Percentiles rank a stretch among this genome's conserved stretches.
Evolutionary conservation across 176 grass and related monocot genomes (phyloP).

Genomic region (Areca catechu): DNA sequence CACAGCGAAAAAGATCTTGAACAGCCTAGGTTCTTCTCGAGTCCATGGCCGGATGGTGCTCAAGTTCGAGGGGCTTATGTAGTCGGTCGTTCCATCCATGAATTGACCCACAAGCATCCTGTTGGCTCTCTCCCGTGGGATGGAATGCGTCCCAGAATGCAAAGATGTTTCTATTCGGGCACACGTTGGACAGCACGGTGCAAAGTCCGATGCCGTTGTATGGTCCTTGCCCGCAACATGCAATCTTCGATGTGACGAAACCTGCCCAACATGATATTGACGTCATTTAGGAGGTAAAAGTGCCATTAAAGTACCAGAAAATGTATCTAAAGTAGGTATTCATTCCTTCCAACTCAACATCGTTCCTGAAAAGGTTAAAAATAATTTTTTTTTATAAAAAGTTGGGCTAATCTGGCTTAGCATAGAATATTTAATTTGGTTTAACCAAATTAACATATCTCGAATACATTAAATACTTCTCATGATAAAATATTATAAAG

Average conservation of each 20-base stretch:
- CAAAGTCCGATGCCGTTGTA: slow-evolving; percentile 82
- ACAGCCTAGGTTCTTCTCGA: neutral
- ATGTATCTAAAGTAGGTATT: no score
- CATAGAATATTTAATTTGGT: no score
- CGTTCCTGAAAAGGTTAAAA: no score
- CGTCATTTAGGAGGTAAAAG: no score
- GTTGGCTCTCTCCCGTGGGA: slow-evolving; percentile 75
- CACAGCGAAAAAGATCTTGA: no score
- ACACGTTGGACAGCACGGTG: slow-evolving; percentile 53
- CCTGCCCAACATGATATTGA: slow-evolving; percentile 9
- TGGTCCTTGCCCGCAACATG: slow-evolving; percentile 71
- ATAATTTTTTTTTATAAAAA: no score
- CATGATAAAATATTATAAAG: no score
- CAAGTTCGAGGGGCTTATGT: slow-evolving; percentile 77
- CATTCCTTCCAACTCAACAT: no score
- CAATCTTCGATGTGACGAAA: slow-evolving; percentile 47
- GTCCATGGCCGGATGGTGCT: slow-evolving; percentile 56
- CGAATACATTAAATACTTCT: no score
- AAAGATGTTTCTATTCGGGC: slow-evolving; percentile 41
- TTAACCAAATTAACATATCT: no score
- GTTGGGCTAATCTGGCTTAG: no score
- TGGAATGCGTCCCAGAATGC: slow-evolving; percentile 97
- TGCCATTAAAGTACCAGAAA: no score
- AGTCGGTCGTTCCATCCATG: slow-evolving; percentile 23
- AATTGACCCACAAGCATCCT: slow-evolving; percentile 56